Conservation (phyloP, 2,329 filamentous ascomycete species). For the Fusarium sacchari region DNA sequence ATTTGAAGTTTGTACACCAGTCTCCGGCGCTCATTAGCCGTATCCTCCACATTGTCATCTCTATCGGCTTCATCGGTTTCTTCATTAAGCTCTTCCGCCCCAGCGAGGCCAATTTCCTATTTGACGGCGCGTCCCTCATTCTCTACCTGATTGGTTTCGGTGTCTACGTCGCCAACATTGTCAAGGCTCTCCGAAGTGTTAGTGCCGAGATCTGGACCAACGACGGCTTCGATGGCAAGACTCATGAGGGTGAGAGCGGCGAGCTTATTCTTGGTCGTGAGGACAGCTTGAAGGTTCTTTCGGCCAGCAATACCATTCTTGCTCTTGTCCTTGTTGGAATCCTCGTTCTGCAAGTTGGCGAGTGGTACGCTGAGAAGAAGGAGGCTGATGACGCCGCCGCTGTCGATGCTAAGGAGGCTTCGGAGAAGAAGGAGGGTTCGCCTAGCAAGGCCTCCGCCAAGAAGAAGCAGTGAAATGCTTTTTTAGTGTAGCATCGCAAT, state of each 20-base stretch:
- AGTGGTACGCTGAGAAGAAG: slow-evolving; percentile 98
- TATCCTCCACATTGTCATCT: slow-evolving; percentile 93
- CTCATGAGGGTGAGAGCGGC: slow-evolving; percentile 55
- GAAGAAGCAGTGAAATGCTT: slow-evolving; percentile 49
- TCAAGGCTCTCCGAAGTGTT: slow-evolving; percentile 90
- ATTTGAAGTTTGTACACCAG: slow-evolving; percentile 90
- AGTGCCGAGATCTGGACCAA: slow-evolving; percentile 72
- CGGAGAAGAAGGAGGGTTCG: slow-evolving; percentile 51
- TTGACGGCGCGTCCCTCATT: slow-evolving; percentile 84
- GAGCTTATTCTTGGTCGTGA: slow-evolving; percentile 81
- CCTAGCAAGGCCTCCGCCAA: slow-evolving; percentile 46
- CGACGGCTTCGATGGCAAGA: slow-evolving; percentile 51
- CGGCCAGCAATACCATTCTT: slow-evolving; percentile 95
- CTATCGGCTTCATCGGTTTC: slow-evolving; percentile 86
- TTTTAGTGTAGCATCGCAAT: background rate
- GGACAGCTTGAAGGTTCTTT: slow-evolving; percentile 89
- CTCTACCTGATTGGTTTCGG: slow-evolving; percentile 88
- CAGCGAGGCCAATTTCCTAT: slow-evolving; percentile 93
- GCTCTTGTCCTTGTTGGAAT: slow-evolving; percentile 93
- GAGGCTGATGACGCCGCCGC: slow-evolving; percentile 82
- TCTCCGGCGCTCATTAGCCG: slow-evolving; percentile 92
- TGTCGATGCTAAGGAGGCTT: slow-evolving; percentile 57
- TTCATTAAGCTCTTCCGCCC: slow-evolving; percentile 95
- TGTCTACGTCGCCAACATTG: slow-evolving; percentile 95
- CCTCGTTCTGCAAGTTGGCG: slow-evolving; percentile 90